Conservation (phyloP, 2,329 filamentous ascomycete genomes). For the Fusarium subtropicale region DNA sequence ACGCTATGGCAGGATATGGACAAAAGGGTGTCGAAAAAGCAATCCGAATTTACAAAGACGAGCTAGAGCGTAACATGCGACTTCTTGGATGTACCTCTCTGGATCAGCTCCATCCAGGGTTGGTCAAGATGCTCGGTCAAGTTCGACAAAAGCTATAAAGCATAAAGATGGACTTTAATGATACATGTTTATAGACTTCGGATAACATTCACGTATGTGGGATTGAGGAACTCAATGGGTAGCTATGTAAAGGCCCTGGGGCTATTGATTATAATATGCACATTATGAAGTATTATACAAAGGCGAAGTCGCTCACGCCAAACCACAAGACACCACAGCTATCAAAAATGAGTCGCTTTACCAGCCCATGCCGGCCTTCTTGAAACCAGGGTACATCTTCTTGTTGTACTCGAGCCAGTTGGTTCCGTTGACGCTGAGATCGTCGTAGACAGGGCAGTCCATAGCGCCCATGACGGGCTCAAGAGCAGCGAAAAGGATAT, state of each 20-base stretch:
- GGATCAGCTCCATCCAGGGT: constrained; percentile 66
- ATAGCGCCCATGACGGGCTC: constrained; percentile 37
- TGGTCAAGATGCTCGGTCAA: constrained; percentile 1
- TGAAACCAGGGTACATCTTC: constrained; percentile 38
- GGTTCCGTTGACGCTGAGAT: constrained; percentile 38
- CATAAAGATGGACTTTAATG: not conserved
- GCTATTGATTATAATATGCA: not conserved
- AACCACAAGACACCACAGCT: not conserved
- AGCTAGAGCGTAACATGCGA: constrained; percentile 99
- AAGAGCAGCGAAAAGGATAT: constrained; percentile 33
- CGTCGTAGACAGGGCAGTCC: constrained; percentile 31
- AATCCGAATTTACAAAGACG: constrained; percentile 90
- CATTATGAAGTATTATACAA: constrained; percentile 13
- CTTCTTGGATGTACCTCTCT: constrained; percentile 82
- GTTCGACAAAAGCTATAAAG: not conserved
- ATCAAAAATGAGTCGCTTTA: not conserved
- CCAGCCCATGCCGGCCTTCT: constrained; percentile 39
- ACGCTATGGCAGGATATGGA: constrained; percentile 93
- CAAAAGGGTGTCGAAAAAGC: constrained; percentile 88
- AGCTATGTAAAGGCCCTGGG: not conserved
- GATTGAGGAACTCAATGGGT: accelerated
- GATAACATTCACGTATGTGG: not conserved
- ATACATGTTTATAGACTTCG: not conserved
- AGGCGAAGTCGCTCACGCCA: not conserved
- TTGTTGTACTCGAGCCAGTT: constrained; percentile 40